phyloP scores from a whole-genome alignment of 2,329 filamentous ascomycete genomes.

The Arthrinium puccinioides region DNA sequence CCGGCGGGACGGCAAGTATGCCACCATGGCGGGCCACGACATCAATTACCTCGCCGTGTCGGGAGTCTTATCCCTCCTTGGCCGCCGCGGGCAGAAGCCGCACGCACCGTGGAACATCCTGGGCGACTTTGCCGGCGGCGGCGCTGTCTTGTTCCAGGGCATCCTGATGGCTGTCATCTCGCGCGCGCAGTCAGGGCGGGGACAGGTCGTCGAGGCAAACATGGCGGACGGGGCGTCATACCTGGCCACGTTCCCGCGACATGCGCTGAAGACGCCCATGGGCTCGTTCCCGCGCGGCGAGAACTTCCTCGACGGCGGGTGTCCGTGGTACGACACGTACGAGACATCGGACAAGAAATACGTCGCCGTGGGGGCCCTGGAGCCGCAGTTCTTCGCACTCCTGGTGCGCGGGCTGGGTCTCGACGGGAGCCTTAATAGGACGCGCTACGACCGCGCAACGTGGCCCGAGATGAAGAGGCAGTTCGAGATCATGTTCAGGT shows the following conservation, averaged over 20 bases:
- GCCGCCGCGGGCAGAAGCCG: conserved; percentile 61
- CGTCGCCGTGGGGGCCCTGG: conserved; percentile 81
- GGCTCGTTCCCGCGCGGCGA: conserved; percentile 61
- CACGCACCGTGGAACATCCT: conserved; percentile 77
- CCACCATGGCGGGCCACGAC: conserved; percentile 85
- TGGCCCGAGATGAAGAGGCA: conserved; percentile 61
- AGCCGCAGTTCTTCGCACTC: conserved; percentile 73
- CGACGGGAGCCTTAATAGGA: conserved; percentile 39
- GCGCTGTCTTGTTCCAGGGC: conserved; percentile 73
- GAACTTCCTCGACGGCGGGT: conserved; percentile 77
- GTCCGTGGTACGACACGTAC: conserved; percentile 86
- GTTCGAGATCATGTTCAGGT: conserved; percentile 58
- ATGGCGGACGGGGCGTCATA: conserved; percentile 91
- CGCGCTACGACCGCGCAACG: conserved; percentile 48
- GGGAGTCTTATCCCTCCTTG: conserved; percentile 71
- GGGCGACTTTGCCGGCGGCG: conserved; percentile 87
- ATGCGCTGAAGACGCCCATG: conserved; percentile 54
- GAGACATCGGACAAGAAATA: conserved; percentile 71
- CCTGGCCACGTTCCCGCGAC: conserved; percentile 69
- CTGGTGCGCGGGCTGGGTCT: conserved; percentile 63
- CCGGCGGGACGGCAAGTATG: conserved; percentile 77
- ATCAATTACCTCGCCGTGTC: conserved; percentile 94
- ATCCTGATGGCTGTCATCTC: conserved; percentile 72
- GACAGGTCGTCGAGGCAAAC: conserved; percentile 92
- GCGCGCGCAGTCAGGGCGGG: conserved; percentile 55